These are phyloP conservation scores for Fusarium miscanthi DNA, from an alignment of 2,329 filamentous ascomycete species.

Conservation along the genomic window DNA sequence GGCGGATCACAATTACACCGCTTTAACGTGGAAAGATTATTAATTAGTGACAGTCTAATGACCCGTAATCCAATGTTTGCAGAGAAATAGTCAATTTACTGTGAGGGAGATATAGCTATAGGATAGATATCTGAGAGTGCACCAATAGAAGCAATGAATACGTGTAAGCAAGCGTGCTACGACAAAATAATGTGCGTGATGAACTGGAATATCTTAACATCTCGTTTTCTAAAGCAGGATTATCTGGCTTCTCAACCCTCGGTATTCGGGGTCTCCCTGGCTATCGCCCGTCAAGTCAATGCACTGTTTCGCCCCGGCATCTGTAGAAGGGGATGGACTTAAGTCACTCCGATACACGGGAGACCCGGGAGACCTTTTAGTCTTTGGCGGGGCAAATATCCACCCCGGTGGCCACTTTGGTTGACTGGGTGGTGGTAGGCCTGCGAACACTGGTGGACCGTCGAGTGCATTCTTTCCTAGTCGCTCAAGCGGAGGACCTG, in stretches of 20 bases:
- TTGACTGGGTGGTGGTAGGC: not conserved
- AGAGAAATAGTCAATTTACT: rapidly evolving
- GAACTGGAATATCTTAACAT: no score
- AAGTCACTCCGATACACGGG: rapidly evolving
- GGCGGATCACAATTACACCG: not conserved
- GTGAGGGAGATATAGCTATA: rapidly evolving
- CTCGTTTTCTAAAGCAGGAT: no score
- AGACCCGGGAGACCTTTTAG: not conserved
- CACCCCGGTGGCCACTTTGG: not conserved
- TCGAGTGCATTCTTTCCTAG: rapidly evolving
- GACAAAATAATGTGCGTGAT: no score
- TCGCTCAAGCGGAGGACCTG: rapidly evolving
- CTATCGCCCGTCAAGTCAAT: not conserved
- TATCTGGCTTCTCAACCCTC: no score
- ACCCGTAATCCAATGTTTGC: not conserved
- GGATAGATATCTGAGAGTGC: no score
- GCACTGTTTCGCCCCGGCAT: rapidly evolving
- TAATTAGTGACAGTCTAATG: rapidly evolving
- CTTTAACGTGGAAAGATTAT: not conserved
- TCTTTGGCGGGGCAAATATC: not conserved
- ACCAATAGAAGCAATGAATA: no score
- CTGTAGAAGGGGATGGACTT: not conserved
- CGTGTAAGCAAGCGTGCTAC: no score
- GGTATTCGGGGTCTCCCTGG: rapidly evolving
- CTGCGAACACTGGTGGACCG: not conserved